Conservation (phyloP, 345 rosid genomes). For the Aethionema arabicum region DNA sequence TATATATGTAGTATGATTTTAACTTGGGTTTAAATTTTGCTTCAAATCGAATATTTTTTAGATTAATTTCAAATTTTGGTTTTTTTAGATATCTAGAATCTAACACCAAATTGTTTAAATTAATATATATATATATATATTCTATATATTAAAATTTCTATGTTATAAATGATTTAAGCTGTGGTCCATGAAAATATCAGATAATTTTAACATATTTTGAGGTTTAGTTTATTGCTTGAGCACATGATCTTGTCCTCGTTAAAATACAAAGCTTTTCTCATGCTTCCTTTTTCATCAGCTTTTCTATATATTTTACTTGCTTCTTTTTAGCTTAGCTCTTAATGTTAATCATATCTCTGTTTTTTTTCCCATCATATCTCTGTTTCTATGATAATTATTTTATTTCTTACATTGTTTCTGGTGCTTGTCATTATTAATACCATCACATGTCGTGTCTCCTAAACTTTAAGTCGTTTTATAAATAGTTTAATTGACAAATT, state of each 20-base stretch:
- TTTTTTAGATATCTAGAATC: too few relatives aligned
- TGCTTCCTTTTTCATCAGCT: conserved; percentile 1
- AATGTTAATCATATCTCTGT: conserved; percentile 21
- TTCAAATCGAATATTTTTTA: too few relatives aligned
- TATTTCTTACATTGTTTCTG: background rate
- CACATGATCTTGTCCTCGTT: conserved; percentile 33
- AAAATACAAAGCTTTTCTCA: conserved; percentile 11
- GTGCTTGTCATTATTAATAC: conserved; percentile 27
- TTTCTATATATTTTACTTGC: background rate
- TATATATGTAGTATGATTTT: too few relatives aligned
- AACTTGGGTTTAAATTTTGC: too few relatives aligned
- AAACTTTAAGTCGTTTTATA: background rate
- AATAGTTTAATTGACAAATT: background rate
- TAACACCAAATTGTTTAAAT: too few relatives aligned
- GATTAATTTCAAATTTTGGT: too few relatives aligned
- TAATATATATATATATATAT: background rate
- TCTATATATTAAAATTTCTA: background rate
- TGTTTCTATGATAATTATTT: conserved; percentile 11
- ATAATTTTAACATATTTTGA: background rate
- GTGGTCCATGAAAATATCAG: conserved; percentile 24
- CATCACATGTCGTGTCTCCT: conserved; percentile 29
- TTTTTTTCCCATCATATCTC: too few relatives aligned
- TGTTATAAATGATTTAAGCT: background rate
- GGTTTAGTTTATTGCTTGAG: conserved; percentile 18
- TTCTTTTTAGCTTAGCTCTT: background rate